Conservation (phyloP, 2,329 filamentous ascomycete genomes). For the Arachnopeziza araneosa region DNA sequence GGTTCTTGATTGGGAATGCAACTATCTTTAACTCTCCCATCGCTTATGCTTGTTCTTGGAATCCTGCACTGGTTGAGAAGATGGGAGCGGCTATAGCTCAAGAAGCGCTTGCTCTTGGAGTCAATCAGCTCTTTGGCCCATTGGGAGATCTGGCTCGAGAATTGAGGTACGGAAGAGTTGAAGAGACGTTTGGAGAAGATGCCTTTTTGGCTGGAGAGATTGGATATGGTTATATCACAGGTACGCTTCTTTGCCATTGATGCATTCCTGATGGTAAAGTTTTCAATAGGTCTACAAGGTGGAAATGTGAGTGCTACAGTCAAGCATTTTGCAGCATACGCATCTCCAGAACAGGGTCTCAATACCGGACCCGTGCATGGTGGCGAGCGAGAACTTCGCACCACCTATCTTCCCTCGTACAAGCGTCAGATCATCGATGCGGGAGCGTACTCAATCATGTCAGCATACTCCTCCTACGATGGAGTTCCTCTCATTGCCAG, state of each 20-base stretch:
- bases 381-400: slow-evolving; percentile 48
- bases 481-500: slow-evolving; percentile 64
- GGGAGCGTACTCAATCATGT: slow-evolving; percentile 65
- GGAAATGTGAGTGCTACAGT: slow-evolving; percentile 64
- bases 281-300: slow-evolving; percentile 52
- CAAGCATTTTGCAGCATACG: slow-evolving; percentile 71
- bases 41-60: slow-evolving; percentile 65
- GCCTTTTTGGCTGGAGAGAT: slow-evolving; percentile 62
- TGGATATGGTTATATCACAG: slow-evolving; percentile 53
- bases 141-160: slow-evolving; percentile 67
- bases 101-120: slow-evolving; percentile 61
- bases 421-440: slow-evolving; percentile 67
- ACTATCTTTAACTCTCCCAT: slow-evolving; percentile 79
- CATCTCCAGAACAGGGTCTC: slow-evolving; percentile 63
- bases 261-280: slow-evolving; percentile 24
- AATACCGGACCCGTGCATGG: slow-evolving; percentile 57
- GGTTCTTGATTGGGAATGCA: slow-evolving; percentile 64
- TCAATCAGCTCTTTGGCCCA: slow-evolving; percentile 69
- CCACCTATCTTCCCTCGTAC: slow-evolving; percentile 54
- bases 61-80: slow-evolving; percentile 55
- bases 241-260: slow-evolving; percentile 43
- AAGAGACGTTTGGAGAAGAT: slow-evolving; percentile 70
- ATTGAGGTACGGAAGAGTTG: slow-evolving; percentile 65
- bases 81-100: slow-evolving; percentile 62
- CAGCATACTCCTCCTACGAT: slow-evolving; percentile 69